phyloP scores from a whole-genome alignment of 495 filamentous ascomycete species.

The Staphylotrichum longicolle region DNA sequence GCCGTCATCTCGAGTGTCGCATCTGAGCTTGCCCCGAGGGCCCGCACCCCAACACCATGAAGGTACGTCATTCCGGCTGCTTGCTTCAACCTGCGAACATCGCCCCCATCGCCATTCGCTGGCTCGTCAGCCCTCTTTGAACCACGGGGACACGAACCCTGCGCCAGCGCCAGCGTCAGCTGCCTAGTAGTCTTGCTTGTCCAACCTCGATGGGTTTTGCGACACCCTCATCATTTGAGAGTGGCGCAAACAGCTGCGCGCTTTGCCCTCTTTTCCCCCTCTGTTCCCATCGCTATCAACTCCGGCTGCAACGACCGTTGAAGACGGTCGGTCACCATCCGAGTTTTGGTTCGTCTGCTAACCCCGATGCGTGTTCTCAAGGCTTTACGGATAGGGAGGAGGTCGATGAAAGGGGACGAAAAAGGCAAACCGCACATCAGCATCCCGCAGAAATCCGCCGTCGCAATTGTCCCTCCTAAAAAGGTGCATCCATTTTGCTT shows the following conservation, averaged over 20 bases:
- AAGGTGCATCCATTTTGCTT: constrained; percentile 62
- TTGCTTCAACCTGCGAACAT: constrained; percentile 22
- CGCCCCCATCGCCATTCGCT: constrained; percentile 24
- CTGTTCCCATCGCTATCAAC: constrained; percentile 1
- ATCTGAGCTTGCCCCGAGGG: constrained; percentile 19
- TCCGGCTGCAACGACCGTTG: not conserved
- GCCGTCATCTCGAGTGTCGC: constrained; percentile 10
- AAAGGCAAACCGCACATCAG: constrained; percentile 76
- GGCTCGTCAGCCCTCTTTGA: not conserved
- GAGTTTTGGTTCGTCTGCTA: constrained; percentile 24
- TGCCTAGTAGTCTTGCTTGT: constrained; percentile 1
- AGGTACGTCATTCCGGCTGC: constrained; percentile 46
- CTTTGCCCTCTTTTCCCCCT: not conserved
- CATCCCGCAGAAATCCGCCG: constrained; percentile 87
- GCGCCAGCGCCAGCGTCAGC: constrained; percentile 10
- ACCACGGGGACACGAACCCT: constrained; percentile 10
- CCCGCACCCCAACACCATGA: constrained; percentile 41
- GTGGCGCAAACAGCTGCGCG: not conserved
- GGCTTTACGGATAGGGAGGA: constrained; percentile 61
- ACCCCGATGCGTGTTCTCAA: constrained; percentile 49
- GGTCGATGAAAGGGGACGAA: constrained; percentile 86
- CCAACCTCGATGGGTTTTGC: constrained; percentile 5
- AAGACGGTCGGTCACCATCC: not conserved
- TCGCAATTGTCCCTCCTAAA: constrained; percentile 93
- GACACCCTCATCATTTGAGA: constrained; percentile 8